Conservation (phyloP, 345 rosid species). For the Laguncularia racemosa region DNA sequence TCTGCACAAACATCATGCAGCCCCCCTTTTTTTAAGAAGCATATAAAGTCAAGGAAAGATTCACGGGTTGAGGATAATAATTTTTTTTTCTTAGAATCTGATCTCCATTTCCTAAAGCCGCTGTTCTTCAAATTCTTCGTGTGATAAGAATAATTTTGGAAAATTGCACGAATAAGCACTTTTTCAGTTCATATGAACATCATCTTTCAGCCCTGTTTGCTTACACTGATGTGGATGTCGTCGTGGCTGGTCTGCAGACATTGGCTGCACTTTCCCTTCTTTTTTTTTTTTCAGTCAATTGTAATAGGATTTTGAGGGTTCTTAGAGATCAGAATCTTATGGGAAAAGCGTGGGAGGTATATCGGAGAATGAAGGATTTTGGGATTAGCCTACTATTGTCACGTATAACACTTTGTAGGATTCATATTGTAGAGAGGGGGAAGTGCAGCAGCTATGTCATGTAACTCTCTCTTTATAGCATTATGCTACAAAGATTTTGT, state of each 20-base stretch:
- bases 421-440: conserved; percentile 51
- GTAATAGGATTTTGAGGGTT: conserved; percentile 54
- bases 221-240: too few species aligned
- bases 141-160: conserved; percentile 87
- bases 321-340: conserved; percentile 38
- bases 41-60: too few species aligned
- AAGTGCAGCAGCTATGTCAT: conserved; percentile 36
- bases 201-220: too few species aligned
- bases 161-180: conserved; percentile 90
- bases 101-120: conserved; percentile 79
- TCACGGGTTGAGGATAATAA: too few species aligned
- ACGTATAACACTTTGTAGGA: conserved; percentile 58
- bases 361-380: conserved; percentile 35
- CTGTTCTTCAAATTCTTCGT: conserved; percentile 84
- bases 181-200: conserved; percentile 76
- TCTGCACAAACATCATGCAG: too few species aligned
- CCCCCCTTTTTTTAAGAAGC: too few species aligned
- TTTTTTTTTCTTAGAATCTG: conserved; percentile 50
- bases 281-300: too few species aligned
- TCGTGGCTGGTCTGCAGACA: too few species aligned
- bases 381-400: conserved; percentile 46
- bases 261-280: too few species aligned
- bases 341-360: conserved; percentile 27
- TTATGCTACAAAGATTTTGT: too few species aligned
- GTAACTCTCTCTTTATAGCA: too few species aligned